Evolutionary conservation across 1,284 basidiomycete species (phyloP).

Genomic region (Boletellus sp.): DNA sequence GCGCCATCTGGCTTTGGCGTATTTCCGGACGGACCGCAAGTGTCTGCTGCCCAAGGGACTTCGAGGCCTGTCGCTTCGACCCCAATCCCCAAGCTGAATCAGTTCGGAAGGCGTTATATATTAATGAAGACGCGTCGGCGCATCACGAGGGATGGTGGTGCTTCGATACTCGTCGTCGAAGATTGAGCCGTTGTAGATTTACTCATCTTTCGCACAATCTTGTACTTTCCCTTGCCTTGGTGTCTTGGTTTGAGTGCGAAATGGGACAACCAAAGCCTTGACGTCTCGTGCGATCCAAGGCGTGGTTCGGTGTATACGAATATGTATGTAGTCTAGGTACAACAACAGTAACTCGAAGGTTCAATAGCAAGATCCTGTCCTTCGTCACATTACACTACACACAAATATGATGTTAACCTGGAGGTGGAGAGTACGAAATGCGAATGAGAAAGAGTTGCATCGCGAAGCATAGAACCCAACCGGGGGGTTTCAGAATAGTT

Average conservation of each 20-base stretch:
- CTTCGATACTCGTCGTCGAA: slow-evolving; percentile 50
- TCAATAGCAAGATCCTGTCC: slow-evolving; percentile 17
- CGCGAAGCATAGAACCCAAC: background rate
- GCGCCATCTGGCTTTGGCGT: slow-evolving; percentile 57
- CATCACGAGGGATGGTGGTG: slow-evolving; percentile 61
- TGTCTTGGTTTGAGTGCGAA: background rate
- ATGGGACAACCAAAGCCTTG: background rate
- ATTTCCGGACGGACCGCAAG: slow-evolving; percentile 30
- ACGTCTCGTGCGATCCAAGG: background rate
- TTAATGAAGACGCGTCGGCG: slow-evolving; percentile 57
- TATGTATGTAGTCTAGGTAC: slow-evolving; percentile 11
- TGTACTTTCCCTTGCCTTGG: background rate
- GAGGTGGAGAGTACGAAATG: slow-evolving; percentile 13
- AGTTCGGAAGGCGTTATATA: slow-evolving; percentile 54
- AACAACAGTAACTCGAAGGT: slow-evolving; percentile 15
- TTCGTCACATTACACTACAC: slow-evolving; percentile 11
- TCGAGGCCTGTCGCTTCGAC: slow-evolving; percentile 1
- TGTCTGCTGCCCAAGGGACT: slow-evolving; percentile 5
- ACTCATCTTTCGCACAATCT: background rate
- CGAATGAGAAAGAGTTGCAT: slow-evolving; percentile 14
- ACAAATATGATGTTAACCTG: slow-evolving; percentile 4
- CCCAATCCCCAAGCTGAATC: slow-evolving; percentile 28
- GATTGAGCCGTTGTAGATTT: slow-evolving; percentile 9
- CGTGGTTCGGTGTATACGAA: background rate
- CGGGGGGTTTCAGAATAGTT: background rate